phyloP scores from a whole-genome alignment of 371 early-diverging fungal species.

The Paraphysoderma sedebokerense region DNA sequence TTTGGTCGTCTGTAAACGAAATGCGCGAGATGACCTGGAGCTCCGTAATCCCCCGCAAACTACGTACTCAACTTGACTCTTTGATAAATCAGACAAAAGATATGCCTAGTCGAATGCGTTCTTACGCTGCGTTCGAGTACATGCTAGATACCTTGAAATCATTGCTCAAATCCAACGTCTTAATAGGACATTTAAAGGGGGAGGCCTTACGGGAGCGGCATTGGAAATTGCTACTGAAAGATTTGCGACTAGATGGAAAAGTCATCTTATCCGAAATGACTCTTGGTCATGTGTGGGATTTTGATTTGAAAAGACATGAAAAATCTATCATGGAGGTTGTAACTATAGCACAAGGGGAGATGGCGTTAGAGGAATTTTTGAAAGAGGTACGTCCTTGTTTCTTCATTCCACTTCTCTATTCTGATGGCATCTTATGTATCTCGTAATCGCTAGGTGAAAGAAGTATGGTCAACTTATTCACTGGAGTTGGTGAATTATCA shows the following conservation, averaged over 20 bases:
- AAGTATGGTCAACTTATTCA: slow-evolving; percentile 80
- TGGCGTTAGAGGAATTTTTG: slow-evolving; percentile 96
- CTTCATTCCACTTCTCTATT: no score
- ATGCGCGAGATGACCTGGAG: slow-evolving; percentile 80
- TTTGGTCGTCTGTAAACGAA: slow-evolving; percentile 72
- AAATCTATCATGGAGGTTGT: slow-evolving; percentile 65
- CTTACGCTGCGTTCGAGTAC: slow-evolving; percentile 94
- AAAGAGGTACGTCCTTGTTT: no score
- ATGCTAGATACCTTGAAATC: slow-evolving; percentile 66
- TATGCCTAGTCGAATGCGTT: slow-evolving; percentile 86
- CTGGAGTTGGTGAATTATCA: slow-evolving; percentile 92
- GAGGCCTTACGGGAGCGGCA: slow-evolving; percentile 94
- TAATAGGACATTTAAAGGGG: slow-evolving; percentile 80
- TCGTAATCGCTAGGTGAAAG: slow-evolving; percentile 45
- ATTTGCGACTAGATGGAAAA: slow-evolving; percentile 50
- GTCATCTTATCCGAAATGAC: slow-evolving; percentile 66
- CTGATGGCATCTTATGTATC: no score
- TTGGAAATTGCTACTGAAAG: slow-evolving; percentile 84
- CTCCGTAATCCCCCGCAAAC: slow-evolving; percentile 71
- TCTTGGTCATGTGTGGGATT: slow-evolving; percentile 87
- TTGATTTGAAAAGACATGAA: slow-evolving; percentile 79
- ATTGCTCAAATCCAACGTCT: slow-evolving; percentile 59
- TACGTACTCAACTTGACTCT: slow-evolving; percentile 71
- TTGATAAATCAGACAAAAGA: slow-evolving; percentile 66
- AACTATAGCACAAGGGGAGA: slow-evolving; percentile 90